Conservation (phyloP, 1,139 yeast species). For the Geotrichum carabidarum region DNA sequence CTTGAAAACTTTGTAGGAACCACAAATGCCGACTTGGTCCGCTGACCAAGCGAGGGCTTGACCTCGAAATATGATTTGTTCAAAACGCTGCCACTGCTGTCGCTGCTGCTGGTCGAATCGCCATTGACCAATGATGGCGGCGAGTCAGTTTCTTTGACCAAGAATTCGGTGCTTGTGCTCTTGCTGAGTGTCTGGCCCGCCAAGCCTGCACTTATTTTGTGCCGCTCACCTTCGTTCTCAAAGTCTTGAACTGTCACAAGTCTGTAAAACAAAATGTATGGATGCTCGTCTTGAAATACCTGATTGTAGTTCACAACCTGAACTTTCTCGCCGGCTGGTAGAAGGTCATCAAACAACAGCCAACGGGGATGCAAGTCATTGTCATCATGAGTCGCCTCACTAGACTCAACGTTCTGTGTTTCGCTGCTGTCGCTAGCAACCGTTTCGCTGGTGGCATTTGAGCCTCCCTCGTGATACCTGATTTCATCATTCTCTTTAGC, state of each 20-base stretch:
- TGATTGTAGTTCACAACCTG: slow-evolving; percentile 52
- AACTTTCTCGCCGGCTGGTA: slow-evolving; percentile 43
- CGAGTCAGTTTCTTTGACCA: neutral
- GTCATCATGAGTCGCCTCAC: neutral
- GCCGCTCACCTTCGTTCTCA: slow-evolving; percentile 14
- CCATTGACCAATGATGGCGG: neutral
- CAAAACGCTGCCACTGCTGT: neutral
- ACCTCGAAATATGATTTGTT: neutral
- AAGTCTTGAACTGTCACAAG: slow-evolving; percentile 40
- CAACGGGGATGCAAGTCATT: slow-evolving; percentile 40
- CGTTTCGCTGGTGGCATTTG: neutral
- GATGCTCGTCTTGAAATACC: slow-evolving; percentile 60
- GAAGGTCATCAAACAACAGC: slow-evolving; percentile 66
- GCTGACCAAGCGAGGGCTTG: neutral
- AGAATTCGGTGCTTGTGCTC: neutral
- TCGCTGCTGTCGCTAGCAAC: neutral
- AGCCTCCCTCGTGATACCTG: slow-evolving; percentile 16
- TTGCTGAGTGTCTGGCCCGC: no score
- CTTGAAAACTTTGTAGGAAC: neutral
- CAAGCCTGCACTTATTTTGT: neutral
- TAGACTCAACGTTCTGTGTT: neutral
- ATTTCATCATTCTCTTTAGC: slow-evolving; percentile 39
- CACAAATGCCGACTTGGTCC: neutral
- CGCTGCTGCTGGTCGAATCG: neutral
- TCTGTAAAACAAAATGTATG: slow-evolving; percentile 67